Base-by-base conservation (phyloP, 75 land plant species). In the Selaginella tamariscina region DNA sequence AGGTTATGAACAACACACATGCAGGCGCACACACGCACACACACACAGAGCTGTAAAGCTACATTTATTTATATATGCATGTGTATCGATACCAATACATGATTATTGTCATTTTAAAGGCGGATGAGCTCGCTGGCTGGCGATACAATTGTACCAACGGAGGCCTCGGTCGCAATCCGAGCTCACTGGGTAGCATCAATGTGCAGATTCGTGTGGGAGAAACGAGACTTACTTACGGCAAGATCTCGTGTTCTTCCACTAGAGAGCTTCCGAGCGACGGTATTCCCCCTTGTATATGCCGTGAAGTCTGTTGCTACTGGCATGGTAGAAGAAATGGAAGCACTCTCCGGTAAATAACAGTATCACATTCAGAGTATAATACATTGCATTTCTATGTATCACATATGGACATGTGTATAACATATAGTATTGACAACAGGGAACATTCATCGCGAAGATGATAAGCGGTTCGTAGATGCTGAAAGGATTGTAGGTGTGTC, bases 51-150 rank as follows among this genome's bases (percentile, higher is more conserved):
- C n/a, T n/a, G n/a, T n/a, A n/a, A n/a, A n/a, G n/a, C n/a, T n/a
- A n/a, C n/a, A n/a, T n/a, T n/a, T n/a, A n/a, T n/a, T n/a, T n/a
- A n/a, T n/a, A n/a, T n/a, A n/a, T n/a, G n/a, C n/a, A n/a, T n/a
- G n/a, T n/a, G n/a, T n/a, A n/a, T n/a, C n/a, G n/a, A n/a, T n/a
- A n/a, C n/a, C n/a, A n/a, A n/a, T n/a, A n/a, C n/a, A n/a, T n/a
- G n/a, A n/a, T n/a, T n/a, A n/a, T n/a, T n/a, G n/a, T n/a, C n/a
- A n/a, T n/a, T n/a, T n/a, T n/a, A n/a, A n/a, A 94, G 89, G 81
- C 64, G 88, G 59, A 85, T 94, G 96, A 90, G 96, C 74, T 60
- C 96, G 9, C 78, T 94, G 33, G 98, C 98, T 0, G 98, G 98
- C 0, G 96, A 94, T 66, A 87, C 85, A 82, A 78, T 94, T 11